Conservation (phyloP, 2,329 filamentous ascomycete species). For the Pezicula radicicola region DNA sequence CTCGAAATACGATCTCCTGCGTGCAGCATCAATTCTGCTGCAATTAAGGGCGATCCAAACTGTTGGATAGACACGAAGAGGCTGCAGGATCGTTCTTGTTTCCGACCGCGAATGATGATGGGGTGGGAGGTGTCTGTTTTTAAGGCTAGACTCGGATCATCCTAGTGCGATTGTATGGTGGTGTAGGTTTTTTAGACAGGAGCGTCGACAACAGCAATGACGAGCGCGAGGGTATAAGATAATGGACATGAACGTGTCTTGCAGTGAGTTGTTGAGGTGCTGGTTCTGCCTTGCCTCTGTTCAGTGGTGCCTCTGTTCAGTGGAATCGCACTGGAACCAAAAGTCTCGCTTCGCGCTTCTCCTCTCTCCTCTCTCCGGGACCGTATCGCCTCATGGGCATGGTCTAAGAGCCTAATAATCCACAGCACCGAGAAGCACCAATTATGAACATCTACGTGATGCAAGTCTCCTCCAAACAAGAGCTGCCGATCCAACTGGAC, state of each 20-base stretch:
- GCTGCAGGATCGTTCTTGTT: not conserved
- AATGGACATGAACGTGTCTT: not conserved
- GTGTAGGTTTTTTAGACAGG: not conserved
- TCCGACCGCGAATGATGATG: conserved; percentile 3
- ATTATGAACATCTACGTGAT: no score
- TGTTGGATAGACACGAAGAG: not conserved
- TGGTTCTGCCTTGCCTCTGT: not conserved
- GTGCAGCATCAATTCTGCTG: conserved; percentile 1
- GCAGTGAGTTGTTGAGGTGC: not conserved
- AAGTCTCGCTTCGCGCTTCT: no score
- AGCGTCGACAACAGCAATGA: not conserved
- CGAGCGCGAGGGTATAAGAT: not conserved
- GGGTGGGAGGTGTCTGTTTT: conserved; percentile 2
- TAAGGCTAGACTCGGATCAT: conserved; percentile 6
- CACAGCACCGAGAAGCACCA: no score
- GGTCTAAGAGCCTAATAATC: no score
- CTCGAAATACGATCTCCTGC: not conserved
- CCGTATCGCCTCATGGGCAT: no score
- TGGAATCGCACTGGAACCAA: no score
- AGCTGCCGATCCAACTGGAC: no score
- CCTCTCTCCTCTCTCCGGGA: no score
- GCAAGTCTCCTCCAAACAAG: no score
- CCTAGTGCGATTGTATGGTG: not conserved
- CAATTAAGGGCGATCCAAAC: not conserved
- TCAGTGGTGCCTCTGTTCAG: no score